Percentiles rank a stretch among this genome's conserved stretches.
phyloP scores from a whole-genome alignment of 2,329 filamentous ascomycete genomes.

The Chrysoporthe puriensis region DNA sequence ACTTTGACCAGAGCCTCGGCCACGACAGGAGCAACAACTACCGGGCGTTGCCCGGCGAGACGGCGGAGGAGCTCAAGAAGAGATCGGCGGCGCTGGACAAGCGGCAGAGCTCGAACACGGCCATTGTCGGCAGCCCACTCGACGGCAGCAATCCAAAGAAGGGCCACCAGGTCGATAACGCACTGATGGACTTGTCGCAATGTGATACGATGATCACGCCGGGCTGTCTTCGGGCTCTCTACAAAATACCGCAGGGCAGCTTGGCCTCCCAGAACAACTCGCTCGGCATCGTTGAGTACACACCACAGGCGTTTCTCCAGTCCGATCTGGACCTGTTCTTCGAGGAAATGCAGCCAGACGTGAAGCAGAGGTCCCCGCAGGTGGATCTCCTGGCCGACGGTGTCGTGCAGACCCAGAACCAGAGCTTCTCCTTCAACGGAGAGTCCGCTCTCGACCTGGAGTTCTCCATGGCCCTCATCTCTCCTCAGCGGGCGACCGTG shows the following conservation, averaged over 20 bases:
- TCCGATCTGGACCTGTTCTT: conserved; percentile 54
- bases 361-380: conserved; percentile 45
- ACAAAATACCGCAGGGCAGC: conserved; percentile 46
- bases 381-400: conserved; percentile 41
- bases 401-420: conserved; percentile 39
- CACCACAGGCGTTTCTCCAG: conserved; percentile 56
- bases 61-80: conserved; percentile 34
- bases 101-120: conserved; percentile 31
- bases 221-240: conserved; percentile 56
- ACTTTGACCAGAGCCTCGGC: conserved; percentile 40
- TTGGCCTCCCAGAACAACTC: conserved; percentile 46
- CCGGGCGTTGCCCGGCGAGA: conserved; percentile 32
- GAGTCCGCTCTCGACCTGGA: conserved; percentile 43
- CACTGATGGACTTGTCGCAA: conserved; percentile 38
- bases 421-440: conserved; percentile 44
- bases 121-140: conserved; percentile 36
- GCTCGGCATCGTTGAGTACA: conserved; percentile 59
- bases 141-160: conserved; percentile 38
- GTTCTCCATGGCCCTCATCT: conserved; percentile 53
- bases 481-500: conserved; percentile 53
- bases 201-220: conserved; percentile 62
- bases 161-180: conserved; percentile 36
- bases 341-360: conserved; percentile 45
- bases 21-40: conserved; percentile 33
- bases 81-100: conserved; percentile 30